Percentiles rank a stretch among this genome's conserved stretches.
These are phyloP conservation scores for Curvularia sp. DNA, from an alignment of 2,329 filamentous ascomycete species.

Conservation along the genomic window DNA sequence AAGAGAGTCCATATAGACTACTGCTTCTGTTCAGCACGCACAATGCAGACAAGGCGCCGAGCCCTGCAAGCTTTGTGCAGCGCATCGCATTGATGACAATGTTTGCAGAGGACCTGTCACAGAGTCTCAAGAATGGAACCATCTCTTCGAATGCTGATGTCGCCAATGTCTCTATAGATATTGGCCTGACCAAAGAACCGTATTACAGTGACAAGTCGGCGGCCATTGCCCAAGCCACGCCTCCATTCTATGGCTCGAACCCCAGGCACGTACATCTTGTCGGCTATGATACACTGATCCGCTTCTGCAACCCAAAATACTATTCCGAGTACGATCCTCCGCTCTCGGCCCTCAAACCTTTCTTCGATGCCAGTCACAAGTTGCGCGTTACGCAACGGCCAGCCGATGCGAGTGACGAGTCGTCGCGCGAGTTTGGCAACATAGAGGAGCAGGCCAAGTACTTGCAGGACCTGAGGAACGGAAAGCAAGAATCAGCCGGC, in stretches of 20 bases:
- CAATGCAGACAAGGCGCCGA: slow-evolving; percentile 71
- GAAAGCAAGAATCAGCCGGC: slow-evolving; percentile 61
- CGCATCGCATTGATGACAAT: slow-evolving; percentile 75
- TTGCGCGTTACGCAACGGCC: slow-evolving; percentile 71
- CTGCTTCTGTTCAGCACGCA: slow-evolving; percentile 68
- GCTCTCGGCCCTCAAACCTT: slow-evolving; percentile 64
- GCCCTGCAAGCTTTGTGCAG: slow-evolving; percentile 71
- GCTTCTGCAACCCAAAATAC: slow-evolving; percentile 77
- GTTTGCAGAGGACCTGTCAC: slow-evolving; percentile 65
- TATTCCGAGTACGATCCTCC: slow-evolving; percentile 61
- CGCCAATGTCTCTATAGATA: slow-evolving; percentile 59
- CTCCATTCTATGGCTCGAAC: slow-evolving; percentile 46
- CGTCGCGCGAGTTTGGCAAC: slow-evolving; percentile 65
- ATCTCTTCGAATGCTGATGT: slow-evolving; percentile 11
- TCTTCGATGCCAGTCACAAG: slow-evolving; percentile 66
- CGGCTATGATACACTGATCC: slow-evolving; percentile 78
- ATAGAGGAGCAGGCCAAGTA: slow-evolving; percentile 64
- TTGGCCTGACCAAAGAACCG: slow-evolving; percentile 73
- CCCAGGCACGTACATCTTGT: slow-evolving; percentile 70
- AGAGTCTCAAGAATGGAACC: slow-evolving; percentile 19
- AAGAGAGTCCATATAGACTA: slow-evolving; percentile 55
- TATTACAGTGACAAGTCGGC: slow-evolving; percentile 77
- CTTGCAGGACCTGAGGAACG: slow-evolving; percentile 58
- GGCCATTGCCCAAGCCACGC: slow-evolving; percentile 59
- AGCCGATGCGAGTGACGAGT: slow-evolving; percentile 43